Evolutionary conservation across 768 basidiomycete genomes (phyloP).

Genomic region (Naganishia antarctica): DNA sequence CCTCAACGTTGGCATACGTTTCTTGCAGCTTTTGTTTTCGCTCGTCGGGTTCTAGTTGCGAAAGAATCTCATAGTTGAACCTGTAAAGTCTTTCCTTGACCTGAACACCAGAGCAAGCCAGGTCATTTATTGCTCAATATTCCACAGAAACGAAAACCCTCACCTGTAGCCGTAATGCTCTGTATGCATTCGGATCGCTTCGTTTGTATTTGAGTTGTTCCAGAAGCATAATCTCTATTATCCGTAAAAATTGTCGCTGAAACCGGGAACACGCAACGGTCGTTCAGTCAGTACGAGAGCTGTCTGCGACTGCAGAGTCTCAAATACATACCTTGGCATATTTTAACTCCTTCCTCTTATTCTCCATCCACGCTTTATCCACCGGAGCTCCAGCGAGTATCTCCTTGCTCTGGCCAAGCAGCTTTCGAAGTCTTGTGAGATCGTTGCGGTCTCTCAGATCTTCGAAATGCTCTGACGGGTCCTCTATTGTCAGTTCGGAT

Average conservation of each 20-base stretch:
- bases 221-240: conserved; percentile 85
- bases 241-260: conserved; percentile 87
- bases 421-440: conserved; percentile 69
- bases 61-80: conserved; percentile 89
- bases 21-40: conserved; percentile 83
- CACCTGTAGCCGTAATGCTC: conserved; percentile 70
- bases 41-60: conserved; percentile 80
- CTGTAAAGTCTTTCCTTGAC: conserved; percentile 92
- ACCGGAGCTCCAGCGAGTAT: conserved; percentile 69
- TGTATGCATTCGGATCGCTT: conserved; percentile 55
- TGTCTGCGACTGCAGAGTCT: not conserved
- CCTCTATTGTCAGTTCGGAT: conserved; percentile 93
- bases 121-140: not conserved
- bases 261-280: not conserved
- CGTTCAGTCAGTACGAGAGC: conserved; percentile 1
- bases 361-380: conserved; percentile 70
- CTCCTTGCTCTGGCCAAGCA: conserved; percentile 62
- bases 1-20: conserved; percentile 78
- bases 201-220: conserved; percentile 59
- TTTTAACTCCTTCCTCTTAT: conserved; percentile 75
- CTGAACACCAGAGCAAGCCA: conserved; percentile 25
- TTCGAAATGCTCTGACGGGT: conserved; percentile 96
- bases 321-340: conserved; percentile 67
- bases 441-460: conserved; percentile 92
- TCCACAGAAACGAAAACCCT: not conserved